phyloP scores from a whole-genome alignment of 1,284 basidiomycete species.

The Fomitopsis palustris region DNA sequence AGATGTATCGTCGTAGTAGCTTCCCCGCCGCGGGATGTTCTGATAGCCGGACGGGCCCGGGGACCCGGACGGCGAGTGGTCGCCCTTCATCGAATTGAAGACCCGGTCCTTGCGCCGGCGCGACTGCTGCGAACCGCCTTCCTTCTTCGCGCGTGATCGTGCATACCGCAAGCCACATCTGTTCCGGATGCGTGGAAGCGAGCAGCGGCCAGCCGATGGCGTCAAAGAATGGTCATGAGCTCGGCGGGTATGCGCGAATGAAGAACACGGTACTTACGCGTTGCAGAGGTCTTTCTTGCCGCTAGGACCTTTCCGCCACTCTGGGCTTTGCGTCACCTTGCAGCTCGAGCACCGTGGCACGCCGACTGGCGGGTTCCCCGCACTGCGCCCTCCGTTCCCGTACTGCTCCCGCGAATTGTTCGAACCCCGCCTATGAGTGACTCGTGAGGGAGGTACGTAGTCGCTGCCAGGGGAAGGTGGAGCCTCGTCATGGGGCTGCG shows the following conservation, averaged over 20 bases:
- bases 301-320: conserved; percentile 91
- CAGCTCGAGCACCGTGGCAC: conserved; percentile 79
- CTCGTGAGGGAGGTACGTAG: conserved; percentile 61
- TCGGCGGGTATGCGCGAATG: conserved; percentile 14
- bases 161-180: conserved; percentile 81
- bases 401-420: conserved; percentile 27
- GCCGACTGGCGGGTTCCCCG: conserved; percentile 68
- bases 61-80: conserved; percentile 37
- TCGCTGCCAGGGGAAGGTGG: conserved; percentile 35
- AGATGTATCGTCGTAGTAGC: conserved; percentile 47
- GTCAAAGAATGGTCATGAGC: conserved; percentile 22
- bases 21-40: conserved; percentile 29
- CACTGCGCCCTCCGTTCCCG: conserved; percentile 28
- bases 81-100: conserved; percentile 32
- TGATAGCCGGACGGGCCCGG: conserved; percentile 35
- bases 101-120: conserved; percentile 43
- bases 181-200: conserved; percentile 12
- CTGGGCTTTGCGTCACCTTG: conserved; percentile 81
- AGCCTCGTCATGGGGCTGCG: conserved; percentile 15
- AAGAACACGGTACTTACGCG: conserved; percentile 59
- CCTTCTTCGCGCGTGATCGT: conserved; percentile 79
- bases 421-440: conserved; percentile 50
- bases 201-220: neutral
- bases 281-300: conserved; percentile 93
- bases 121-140: conserved; percentile 42